phyloP scores from a whole-genome alignment of 2,329 filamentous ascomycete species.

The Hortaea werneckii region DNA sequence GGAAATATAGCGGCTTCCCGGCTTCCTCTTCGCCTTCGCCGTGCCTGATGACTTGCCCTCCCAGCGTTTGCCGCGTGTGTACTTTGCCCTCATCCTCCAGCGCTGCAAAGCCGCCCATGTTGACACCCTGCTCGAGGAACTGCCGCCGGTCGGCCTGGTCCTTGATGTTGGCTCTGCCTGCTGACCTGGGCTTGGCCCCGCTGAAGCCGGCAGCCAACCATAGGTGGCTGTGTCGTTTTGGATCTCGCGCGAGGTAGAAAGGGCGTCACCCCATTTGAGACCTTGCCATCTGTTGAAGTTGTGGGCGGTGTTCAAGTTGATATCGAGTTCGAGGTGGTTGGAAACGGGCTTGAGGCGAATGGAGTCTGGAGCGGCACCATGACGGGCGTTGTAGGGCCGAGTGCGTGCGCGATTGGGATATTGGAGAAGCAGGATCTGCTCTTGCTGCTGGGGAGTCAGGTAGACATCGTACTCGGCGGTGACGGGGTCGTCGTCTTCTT shows the following conservation, averaged over 20 bases:
- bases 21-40: slow-evolving; percentile 51
- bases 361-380: slow-evolving; percentile 51
- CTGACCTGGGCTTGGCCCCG: slow-evolving; percentile 14
- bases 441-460: slow-evolving; percentile 63
- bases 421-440: slow-evolving; percentile 63
- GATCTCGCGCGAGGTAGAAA: slow-evolving; percentile 42
- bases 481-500: slow-evolving; percentile 37
- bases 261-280: slow-evolving; percentile 67
- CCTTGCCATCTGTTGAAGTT: slow-evolving; percentile 82
- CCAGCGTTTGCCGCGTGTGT: slow-evolving; percentile 70
- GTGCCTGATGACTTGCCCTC: slow-evolving; percentile 61
- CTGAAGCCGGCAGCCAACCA: slow-evolving; percentile 38
- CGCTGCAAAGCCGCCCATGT: slow-evolving; percentile 50
- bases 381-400: slow-evolving; percentile 50
- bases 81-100: slow-evolving; percentile 62
- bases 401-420: slow-evolving; percentile 67
- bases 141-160: slow-evolving; percentile 36
- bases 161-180: slow-evolving; percentile 24
- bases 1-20: slow-evolving; percentile 69
- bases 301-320: slow-evolving; percentile 62
- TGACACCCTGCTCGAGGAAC: slow-evolving; percentile 27
- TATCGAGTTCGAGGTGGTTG: slow-evolving; percentile 83
- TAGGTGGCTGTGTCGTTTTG: slow-evolving; percentile 33
- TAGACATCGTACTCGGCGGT: slow-evolving; percentile 65
- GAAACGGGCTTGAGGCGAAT: slow-evolving; percentile 73